Conservation (phyloP, 176 grass and related monocot species). For the Carex myosuroides region DNA sequence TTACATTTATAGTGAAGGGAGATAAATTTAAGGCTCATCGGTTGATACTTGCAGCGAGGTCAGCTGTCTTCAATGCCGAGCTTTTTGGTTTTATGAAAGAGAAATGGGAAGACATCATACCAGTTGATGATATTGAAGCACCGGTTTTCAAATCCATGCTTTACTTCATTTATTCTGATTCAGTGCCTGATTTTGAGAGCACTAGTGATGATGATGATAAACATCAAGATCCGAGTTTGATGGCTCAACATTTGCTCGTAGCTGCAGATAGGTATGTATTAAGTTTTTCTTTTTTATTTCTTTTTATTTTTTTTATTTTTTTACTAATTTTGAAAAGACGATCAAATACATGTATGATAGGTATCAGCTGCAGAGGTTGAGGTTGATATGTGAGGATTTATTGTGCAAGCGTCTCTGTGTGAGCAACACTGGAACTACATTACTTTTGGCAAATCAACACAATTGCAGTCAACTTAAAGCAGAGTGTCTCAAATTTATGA, state of each 20-base stretch:
- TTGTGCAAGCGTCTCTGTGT: too few species aligned
- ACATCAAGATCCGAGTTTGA: background rate
- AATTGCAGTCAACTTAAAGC: background rate
- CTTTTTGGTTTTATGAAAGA: background rate
- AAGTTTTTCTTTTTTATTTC: background rate
- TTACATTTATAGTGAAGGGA: background rate
- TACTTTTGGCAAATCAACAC: background rate
- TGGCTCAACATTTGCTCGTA: background rate
- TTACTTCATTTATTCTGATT: background rate
- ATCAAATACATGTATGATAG: too few species aligned
- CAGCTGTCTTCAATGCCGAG: background rate
- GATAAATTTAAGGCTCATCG: background rate
- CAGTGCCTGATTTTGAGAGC: background rate
- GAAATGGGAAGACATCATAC: background rate
- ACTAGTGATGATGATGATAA: background rate
- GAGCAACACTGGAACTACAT: too few species aligned
- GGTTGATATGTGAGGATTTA: too few species aligned
- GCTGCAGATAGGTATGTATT: background rate
- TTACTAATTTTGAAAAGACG: too few species aligned
- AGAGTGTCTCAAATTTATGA: background rate
- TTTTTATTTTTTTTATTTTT: too few species aligned
- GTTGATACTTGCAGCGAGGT: background rate
- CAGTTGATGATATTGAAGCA: background rate
- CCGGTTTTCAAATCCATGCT: background rate
- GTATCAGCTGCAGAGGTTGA: too few species aligned